phyloP scores from a whole-genome alignment of 345 rosid species.

The Zanthoxylum bungeanum region DNA sequence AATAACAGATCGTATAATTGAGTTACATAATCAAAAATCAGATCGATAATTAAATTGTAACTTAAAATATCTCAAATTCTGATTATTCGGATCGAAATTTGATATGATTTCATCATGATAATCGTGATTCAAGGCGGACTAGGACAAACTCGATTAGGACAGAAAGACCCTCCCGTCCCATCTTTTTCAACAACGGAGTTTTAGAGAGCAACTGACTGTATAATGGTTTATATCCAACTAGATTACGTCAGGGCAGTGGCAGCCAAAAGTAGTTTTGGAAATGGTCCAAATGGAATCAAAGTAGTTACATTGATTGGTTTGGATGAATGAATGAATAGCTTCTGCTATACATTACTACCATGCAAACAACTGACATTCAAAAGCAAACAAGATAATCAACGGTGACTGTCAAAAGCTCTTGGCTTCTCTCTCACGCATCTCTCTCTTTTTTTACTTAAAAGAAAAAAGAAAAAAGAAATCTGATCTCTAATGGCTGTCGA shows the following conservation, averaged over 20 bases:
- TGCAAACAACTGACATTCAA: conserved; percentile 3
- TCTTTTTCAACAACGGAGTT: no score
- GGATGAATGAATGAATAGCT: neutral
- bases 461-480: no score
- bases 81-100: no score
- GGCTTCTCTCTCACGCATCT: neutral
- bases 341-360: neutral
- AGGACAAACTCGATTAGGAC: no score
- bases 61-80: no score
- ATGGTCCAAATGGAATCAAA: neutral
- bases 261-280: neutral
- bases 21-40: no score
- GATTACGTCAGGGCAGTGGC: conserved; percentile 1
- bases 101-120: no score
- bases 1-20: neutral
- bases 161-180: no score
- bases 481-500: conserved; percentile 20
- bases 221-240: conserved; percentile 5
- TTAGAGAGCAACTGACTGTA: no score
- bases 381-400: conserved; percentile 2
- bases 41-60: no score
- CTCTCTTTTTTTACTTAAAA: neutral
- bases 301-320: no score
- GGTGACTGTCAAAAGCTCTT: conserved; percentile 4
- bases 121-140: no score